Conservation (phyloP, 139 green algal genomes). For the Cymbomonas tetramitiformis region DNA sequence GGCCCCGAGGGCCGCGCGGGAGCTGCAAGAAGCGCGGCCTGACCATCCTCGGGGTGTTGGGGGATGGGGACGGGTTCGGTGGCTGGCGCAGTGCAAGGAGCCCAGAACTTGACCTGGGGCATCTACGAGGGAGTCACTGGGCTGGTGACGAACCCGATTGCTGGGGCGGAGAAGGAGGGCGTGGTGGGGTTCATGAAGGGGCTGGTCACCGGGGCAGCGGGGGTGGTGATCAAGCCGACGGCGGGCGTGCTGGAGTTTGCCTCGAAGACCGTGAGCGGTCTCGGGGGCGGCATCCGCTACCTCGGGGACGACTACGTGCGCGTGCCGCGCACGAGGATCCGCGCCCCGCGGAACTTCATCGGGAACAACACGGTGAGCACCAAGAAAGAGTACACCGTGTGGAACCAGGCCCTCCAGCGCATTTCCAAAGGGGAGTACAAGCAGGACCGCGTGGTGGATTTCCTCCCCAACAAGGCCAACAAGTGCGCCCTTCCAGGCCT, state of each 20-base stretch:
- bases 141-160: constrained; percentile 32
- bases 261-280: constrained; percentile 25
- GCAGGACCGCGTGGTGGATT: too few relatives aligned
- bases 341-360: too few relatives aligned
- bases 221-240: constrained; percentile 36
- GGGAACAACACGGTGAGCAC: too few relatives aligned
- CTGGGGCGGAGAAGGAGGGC: constrained; percentile 26
- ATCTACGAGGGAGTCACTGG: constrained; percentile 38
- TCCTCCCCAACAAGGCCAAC: too few relatives aligned
- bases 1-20: neutral
- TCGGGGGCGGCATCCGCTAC: constrained; percentile 24
- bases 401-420: too few relatives aligned
- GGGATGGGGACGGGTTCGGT: neutral
- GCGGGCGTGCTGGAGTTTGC: constrained; percentile 32
- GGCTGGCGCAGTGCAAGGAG: constrained; percentile 9
- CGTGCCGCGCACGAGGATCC: too few relatives aligned
- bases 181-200: constrained; percentile 33
- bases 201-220: constrained; percentile 23
- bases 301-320: constrained; percentile 20
- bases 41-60: too few relatives aligned
- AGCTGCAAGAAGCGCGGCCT: neutral
- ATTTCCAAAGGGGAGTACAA: too few relatives aligned
- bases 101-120: constrained; percentile 30
- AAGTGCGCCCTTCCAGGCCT: too few relatives aligned
- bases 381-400: too few relatives aligned